phyloP scores from a whole-genome alignment of 163 green algal species.

The Chlorella variabilis region DNA sequence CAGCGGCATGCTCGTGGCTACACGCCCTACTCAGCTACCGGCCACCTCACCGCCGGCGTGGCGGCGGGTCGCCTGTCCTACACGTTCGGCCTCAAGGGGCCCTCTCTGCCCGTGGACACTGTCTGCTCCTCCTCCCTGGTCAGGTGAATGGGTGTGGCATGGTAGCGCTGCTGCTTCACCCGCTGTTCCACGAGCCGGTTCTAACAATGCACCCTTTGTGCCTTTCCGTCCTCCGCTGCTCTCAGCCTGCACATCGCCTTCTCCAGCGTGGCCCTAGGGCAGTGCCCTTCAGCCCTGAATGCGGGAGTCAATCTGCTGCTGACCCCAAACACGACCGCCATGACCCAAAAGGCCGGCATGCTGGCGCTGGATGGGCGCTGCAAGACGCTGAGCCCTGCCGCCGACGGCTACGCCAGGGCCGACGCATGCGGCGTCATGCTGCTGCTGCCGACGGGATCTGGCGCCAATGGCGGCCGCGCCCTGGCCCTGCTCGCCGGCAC shows the following conservation, averaged over 20 bases:
- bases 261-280: conserved; percentile 45
- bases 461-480: not conserved
- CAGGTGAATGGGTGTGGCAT: conserved; percentile 21
- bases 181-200: too few relatives aligned
- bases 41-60: conserved; percentile 54
- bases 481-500: conserved; percentile 57
- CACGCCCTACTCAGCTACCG: conserved; percentile 50
- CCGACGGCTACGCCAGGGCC: conserved; percentile 71
- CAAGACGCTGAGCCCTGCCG: conserved; percentile 67
- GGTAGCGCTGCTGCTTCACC: too few relatives aligned
- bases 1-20: conserved; percentile 31
- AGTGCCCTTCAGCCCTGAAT: conserved; percentile 52
- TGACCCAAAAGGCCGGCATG: conserved; percentile 68
- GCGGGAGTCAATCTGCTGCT: conserved; percentile 74
- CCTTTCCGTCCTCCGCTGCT: not conserved
- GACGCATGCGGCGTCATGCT: conserved; percentile 66
- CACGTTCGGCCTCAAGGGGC: conserved; percentile 76
- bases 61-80: conserved; percentile 76
- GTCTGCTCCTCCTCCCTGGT: conserved; percentile 90
- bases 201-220: not conserved
- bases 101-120: conserved; percentile 86
- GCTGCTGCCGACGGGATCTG: conserved; percentile 45
- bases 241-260: conserved; percentile 60
- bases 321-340: conserved; percentile 58
- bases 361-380: conserved; percentile 63